Base-by-base conservation (phyloP, 2,329 filamentous ascomycete genomes). In the Ophiostoma sp. region DNA sequence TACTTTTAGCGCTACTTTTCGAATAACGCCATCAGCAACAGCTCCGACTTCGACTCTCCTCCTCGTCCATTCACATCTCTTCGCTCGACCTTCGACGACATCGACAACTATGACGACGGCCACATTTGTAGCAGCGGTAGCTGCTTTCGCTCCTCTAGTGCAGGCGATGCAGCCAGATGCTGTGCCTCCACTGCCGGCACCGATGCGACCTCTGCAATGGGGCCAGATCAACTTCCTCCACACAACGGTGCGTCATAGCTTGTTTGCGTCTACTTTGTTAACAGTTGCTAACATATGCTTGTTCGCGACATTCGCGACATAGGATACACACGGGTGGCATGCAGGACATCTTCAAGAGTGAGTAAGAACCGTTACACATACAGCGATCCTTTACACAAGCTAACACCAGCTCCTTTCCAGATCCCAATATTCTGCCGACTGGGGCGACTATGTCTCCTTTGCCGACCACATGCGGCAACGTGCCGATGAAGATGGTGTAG, bases 391-490 rank as follows among this genome's bases (percentile, higher is more conserved):
- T 28, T 0, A 3, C 25, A 0, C 63, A 28, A 36, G 22, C 61
- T 66, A 25, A 52, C 57, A 19, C 2, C 39, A 31, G 33, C 5
- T 9, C 2, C 19, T 42, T n/a, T 22, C n/a, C 4, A 94, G 92
- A 83, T 87, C 94, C 2, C 95, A 96, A 74, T 99, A 97, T 82
- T 95, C 93, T 7, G 95, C 94, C 64, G 96, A 99, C 82, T 98
- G 96, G 94, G 96, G 96, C 74, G 96, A 99, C 83, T 99, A 98
- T 82, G 88, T 98, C 78, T 98, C 95, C 7, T 98, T 99, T 80
- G 90, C 94, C 45, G 86, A 91, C 48, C 94, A 95, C 80, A 89
- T 99, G 86, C 92, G 89, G 72, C 87, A 90, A 77, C 91, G 89
- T 79, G 94, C 94, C 72, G 93, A 98, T 79, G 88, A 90, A 0